These are phyloP conservation scores for Myxozyma kluyveri DNA, from an alignment of 805 yeast species.

Conservation along the genomic window DNA sequence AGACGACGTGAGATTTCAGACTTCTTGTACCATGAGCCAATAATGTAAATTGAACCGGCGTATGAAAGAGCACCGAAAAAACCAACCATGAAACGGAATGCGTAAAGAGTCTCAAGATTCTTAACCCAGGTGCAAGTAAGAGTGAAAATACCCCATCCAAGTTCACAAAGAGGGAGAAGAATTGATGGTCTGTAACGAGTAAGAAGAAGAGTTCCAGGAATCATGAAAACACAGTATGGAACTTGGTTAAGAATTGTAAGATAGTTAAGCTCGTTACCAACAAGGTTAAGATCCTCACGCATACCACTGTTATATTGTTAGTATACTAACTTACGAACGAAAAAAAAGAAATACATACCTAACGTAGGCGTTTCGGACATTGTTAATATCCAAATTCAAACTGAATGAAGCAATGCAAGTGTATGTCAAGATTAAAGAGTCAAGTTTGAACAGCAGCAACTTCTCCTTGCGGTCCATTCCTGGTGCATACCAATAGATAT, in stretches of 20 bases:
- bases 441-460: constrained; percentile 39
- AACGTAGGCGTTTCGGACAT: constrained; percentile 21
- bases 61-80: constrained; percentile 42
- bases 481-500: constrained; percentile 36
- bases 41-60: constrained; percentile 38
- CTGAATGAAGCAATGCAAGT: constrained; percentile 27
- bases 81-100: constrained; percentile 46
- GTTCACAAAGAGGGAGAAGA: constrained; percentile 40
- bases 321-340: not conserved
- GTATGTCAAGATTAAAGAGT: constrained; percentile 37
- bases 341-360: not conserved
- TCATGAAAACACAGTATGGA: constrained; percentile 46
- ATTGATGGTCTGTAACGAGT: constrained; percentile 39
- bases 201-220: constrained; percentile 41
- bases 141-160: constrained; percentile 42
- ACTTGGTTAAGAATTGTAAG: constrained; percentile 18
- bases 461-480: constrained; percentile 34
- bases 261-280: constrained; percentile 45
- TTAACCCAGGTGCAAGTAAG: constrained; percentile 39
- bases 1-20: constrained; percentile 46
- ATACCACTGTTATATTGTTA: constrained; percentile 51
- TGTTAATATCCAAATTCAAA: constrained; percentile 15
- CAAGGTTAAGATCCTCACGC: constrained; percentile 47
- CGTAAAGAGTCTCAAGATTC: constrained; percentile 40
- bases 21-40: constrained; percentile 44